phyloP scores from a whole-genome alignment of 2,329 filamentous ascomycete genomes.

The Trichophaea hybrida region DNA sequence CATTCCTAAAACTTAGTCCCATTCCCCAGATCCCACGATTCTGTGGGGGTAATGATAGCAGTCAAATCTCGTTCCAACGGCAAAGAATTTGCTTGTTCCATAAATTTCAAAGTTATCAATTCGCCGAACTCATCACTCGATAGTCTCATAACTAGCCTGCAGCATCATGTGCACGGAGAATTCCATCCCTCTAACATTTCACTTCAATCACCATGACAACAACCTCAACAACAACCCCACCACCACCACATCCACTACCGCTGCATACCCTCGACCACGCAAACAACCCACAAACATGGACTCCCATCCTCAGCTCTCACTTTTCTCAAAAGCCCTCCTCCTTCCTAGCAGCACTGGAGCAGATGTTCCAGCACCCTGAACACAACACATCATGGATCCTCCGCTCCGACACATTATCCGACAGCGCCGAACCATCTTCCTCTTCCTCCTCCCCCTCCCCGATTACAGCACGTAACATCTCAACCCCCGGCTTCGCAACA shows the following conservation, averaged over 20 bases:
- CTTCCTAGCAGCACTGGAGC: conserved; percentile 55
- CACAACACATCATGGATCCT: conserved; percentile 65
- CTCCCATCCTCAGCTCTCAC: conserved; percentile 9
- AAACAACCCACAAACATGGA: conserved; percentile 8
- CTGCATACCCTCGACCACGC: not conserved
- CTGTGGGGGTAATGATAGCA: too few species aligned
- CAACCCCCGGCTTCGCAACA: conserved; percentile 33
- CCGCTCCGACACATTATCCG: conserved; percentile 58
- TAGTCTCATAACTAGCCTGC: too few species aligned
- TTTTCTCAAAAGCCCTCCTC: conserved; percentile 50
- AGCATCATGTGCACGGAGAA: too few species aligned
- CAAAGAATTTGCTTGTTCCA: too few species aligned
- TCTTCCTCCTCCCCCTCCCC: conserved; percentile 30
- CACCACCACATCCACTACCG: not conserved
- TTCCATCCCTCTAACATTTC: too few species aligned
- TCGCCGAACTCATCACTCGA: too few species aligned
- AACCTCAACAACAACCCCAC: too few species aligned
- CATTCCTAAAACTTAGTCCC: too few species aligned
- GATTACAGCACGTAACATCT: conserved; percentile 29
- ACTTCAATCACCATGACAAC: too few species aligned
- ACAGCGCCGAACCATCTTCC: conserved; percentile 33
- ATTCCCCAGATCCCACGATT: too few species aligned
- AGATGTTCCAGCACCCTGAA: conserved; percentile 65
- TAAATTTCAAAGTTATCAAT: too few species aligned
- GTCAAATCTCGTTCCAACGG: too few species aligned